Conservation (phyloP, 495 filamentous ascomycete species). For the Chaetomium cochliodes region DNA sequence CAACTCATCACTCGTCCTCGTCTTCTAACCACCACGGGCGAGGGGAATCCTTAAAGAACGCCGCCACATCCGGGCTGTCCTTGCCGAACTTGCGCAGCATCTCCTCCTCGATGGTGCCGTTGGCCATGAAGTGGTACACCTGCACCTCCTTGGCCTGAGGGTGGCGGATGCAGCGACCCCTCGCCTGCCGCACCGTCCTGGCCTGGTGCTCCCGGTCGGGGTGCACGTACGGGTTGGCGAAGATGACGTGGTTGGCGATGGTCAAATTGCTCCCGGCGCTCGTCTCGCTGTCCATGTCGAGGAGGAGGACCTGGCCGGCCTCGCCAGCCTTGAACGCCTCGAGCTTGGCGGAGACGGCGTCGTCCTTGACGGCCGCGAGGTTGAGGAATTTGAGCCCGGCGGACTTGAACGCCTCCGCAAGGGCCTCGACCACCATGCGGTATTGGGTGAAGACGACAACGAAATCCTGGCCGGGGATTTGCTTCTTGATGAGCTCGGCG, state of each 20-base stretch:
- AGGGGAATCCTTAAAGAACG: slow-evolving; percentile 2
- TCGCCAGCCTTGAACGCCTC: slow-evolving; percentile 32
- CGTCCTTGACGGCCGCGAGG: slow-evolving; percentile 16
- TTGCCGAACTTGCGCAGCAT: slow-evolving; percentile 49
- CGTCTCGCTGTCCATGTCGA: slow-evolving; percentile 62
- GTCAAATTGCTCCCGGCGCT: slow-evolving; percentile 73
- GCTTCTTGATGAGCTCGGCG: slow-evolving; percentile 21
- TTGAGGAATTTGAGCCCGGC: slow-evolving; percentile 17
- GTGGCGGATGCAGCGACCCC: slow-evolving; percentile 64
- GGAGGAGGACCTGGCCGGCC: slow-evolving; percentile 55
- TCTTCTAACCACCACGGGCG: slow-evolving; percentile 19
- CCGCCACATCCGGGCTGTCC: slow-evolving; percentile 1
- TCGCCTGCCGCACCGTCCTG: slow-evolving; percentile 65
- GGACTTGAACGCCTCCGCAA: slow-evolving; percentile 28
- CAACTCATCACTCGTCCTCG: not conserved
- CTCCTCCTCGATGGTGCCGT: slow-evolving; percentile 68
- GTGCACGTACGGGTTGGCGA: slow-evolving; percentile 60
- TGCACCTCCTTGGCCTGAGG: slow-evolving; percentile 67
- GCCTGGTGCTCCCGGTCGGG: slow-evolving; percentile 57
- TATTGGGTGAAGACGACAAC: slow-evolving; percentile 43
- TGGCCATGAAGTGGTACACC: slow-evolving; percentile 65
- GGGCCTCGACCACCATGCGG: slow-evolving; percentile 23
- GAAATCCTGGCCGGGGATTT: slow-evolving; percentile 26
- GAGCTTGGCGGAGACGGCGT: slow-evolving; percentile 11
- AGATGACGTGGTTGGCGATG: slow-evolving; percentile 74